phyloP scores from a whole-genome alignment of 495 filamentous ascomycete species.

The Penicillium ucsense region DNA sequence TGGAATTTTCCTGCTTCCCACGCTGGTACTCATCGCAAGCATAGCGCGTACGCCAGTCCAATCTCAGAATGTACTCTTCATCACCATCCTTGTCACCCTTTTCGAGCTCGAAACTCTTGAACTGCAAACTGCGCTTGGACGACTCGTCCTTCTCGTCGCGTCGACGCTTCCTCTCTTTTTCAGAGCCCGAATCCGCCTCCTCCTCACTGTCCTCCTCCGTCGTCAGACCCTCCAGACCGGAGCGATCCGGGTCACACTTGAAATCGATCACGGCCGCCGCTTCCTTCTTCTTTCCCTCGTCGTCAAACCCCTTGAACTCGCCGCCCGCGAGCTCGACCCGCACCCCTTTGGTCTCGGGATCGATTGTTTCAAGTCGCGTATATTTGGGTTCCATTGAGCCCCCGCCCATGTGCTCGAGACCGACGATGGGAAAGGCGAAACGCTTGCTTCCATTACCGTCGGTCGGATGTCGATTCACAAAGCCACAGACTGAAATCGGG shows the following conservation, averaged over 20 bases:
- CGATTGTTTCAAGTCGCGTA: constrained; percentile 51
- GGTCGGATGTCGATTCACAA: constrained; percentile 41
- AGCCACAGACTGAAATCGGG: constrained; percentile 60
- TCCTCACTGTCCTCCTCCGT: constrained; percentile 19
- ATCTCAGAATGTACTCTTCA: constrained; percentile 45
- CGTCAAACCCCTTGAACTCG: constrained; percentile 36
- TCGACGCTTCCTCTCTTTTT: constrained; percentile 18
- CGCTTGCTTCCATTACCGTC: constrained; percentile 27
- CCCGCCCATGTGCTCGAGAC: constrained; percentile 46
- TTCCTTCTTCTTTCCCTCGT: constrained; percentile 35
- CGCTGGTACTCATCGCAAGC: constrained; percentile 57
- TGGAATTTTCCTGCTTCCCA: constrained; percentile 33
- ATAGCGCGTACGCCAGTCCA: constrained; percentile 80
- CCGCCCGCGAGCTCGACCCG: constrained; percentile 62
- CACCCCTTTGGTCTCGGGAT: constrained; percentile 58
- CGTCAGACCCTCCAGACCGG: constrained; percentile 59
- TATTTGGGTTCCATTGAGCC: constrained; percentile 49
- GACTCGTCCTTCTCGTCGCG: constrained; percentile 10
- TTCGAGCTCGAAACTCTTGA: constrained; percentile 50
- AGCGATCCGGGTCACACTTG: constrained; percentile 58
- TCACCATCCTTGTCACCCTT: constrained; percentile 24
- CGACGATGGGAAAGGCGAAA: constrained; percentile 61
- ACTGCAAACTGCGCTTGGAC: constrained; percentile 50
- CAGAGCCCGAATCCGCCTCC: constrained; percentile 12
- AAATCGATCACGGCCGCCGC: constrained; percentile 77